Base-by-base conservation (phyloP, 805 yeast species). In the Pichia sporocuriosa region DNA sequence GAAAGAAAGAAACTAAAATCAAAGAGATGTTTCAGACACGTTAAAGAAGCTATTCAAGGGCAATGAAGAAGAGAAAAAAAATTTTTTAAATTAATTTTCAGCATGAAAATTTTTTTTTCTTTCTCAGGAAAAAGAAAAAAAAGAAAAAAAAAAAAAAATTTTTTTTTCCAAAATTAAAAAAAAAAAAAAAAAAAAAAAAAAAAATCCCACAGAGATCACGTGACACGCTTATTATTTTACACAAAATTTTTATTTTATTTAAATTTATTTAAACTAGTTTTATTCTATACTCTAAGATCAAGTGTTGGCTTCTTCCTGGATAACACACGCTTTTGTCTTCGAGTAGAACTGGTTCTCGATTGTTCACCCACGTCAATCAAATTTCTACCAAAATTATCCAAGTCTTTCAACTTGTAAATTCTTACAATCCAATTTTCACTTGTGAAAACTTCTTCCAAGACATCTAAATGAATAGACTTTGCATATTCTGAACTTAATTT, bases 381-480 rank as follows among this genome's bases (percentile, higher is more conserved):
- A 51, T 78, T 81, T 63, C 99, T 79, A 37, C 97, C 98, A 51
- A 85, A 77, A 46, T 76, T 77, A 63, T 93, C 98, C 45, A 74
- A 70, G 46, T 87, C 90, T 65, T 88, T 93, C 52, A 93, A 84
- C 70, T 87, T 84, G 69, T 86, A 93, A 47, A 93, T 76, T 66
- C 98, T 79, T 16, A 93, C 97, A 53, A 93, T 75, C 97, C 97
- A 94, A 71, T 93, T 94, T 59, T 88, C 95, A 35, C 90, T 73
- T 2, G 98, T 93, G 67, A 81, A 93, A 0, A 82, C 98, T 70
- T 93, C 98, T 55, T 93, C 97, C 31, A 90, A 70, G 40, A 81
- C 81, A 57, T 81, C 81, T 54, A 90, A 70, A 31, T 75, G 70
- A 49, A 93, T 79, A 10, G 47, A 29, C 9, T 49, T 40, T 2